Evolutionary conservation across 2,329 filamentous ascomycete species (phyloP).

Genomic region (Aspergillus cejpii): DNA sequence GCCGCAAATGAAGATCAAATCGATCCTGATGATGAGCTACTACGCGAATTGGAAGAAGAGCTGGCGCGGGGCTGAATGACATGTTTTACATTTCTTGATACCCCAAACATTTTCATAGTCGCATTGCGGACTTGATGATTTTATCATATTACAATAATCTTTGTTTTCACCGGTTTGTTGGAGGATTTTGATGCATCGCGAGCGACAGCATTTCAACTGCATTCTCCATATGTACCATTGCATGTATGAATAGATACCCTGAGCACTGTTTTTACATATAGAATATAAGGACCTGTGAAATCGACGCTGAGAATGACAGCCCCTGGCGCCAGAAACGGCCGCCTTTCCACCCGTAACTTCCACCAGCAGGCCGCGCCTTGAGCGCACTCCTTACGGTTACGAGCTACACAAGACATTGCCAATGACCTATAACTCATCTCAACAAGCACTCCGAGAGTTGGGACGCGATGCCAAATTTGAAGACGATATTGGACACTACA

Average conservation of each 20-base stretch:
- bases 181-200: no score
- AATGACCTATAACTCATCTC: conserved; percentile 24
- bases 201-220: no score
- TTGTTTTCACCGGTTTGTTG: no score
- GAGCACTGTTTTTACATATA: no score
- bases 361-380: no score
- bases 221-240: no score
- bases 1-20: not conserved
- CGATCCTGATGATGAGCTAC: conserved; percentile 20
- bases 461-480: conserved; percentile 22
- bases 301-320: no score
- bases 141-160: no score
- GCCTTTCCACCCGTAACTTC: no score
- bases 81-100: conserved; percentile 4
- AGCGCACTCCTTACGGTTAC: conserved; percentile 19
- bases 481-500: conserved; percentile 26
- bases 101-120: not conserved
- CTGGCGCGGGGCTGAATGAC: conserved; percentile 13
- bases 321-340: no score
- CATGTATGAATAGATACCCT: no score
- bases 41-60: conserved; percentile 24
- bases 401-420: conserved; percentile 18
- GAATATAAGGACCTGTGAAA: no score
- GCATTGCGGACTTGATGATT: not conserved
- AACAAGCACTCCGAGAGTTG: conserved; percentile 20